Evolutionary conservation across 257 asterid species (phyloP), one percentile per base, ranked within the genome.

Genomic region (Jaltomata sinuosa): DNA sequence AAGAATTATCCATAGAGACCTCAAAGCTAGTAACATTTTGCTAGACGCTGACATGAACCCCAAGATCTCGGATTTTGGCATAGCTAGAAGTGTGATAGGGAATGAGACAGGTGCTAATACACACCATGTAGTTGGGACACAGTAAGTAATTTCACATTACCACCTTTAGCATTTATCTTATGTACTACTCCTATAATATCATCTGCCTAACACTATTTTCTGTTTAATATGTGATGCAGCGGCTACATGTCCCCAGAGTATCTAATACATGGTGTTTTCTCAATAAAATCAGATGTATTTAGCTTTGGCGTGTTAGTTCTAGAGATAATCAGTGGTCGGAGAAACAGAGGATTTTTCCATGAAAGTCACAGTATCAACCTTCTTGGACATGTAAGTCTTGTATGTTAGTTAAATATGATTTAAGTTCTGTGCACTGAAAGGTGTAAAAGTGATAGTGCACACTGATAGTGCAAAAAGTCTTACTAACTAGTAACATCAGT

Each of bases 221-320:
- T 59, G n/a, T 38, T 5, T 57, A 3, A 74, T 45, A 3, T 34
- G 15, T 34, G 71, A 31, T 68, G 84, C 76, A 86, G 90, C 29
- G 90, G 90, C 59, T 88, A 88, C 21, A 88, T 88, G 89, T 76
- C 90, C 18, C 90, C 89, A 5, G 90, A 88, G 27, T 88, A 88
- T 42, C 85, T 86, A 8, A 42, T 82, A 7, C 86, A 88, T 19
- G 87, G 87, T 19, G 16, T 88, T 42, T 88, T 88, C 81, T 88
- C 90, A 1, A 81, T 88, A 59, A 88, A 88, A 77, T 88, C 90
- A 47, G 86, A 88, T 32, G 90, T 84, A 3, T 86, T 86, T 21
- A 88, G 90, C 83, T 88, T 81, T 54, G 90, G 90, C 16, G 86
- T 88, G 22, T 52, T 88, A 15, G 79, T 88, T 45, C 83, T 88